A percentile compares a stretch with the other conserved stretches of the same genome.
Conservation (phyloP, 768 basidiomycete genomes). For the Tricholoma bakamatsutake region DNA sequence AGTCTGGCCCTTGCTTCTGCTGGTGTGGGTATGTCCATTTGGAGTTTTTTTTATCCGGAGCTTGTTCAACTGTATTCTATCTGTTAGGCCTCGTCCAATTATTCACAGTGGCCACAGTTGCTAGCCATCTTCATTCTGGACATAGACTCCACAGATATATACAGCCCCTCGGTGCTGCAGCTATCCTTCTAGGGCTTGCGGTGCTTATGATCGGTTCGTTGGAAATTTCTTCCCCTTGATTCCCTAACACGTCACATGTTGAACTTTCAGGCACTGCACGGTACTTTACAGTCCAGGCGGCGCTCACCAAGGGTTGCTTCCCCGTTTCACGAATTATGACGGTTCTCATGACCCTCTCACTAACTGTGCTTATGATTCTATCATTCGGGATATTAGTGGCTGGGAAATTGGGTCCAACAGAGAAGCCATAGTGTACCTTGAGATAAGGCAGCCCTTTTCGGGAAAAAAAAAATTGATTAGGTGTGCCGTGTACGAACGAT, state of each 20-base stretch:
- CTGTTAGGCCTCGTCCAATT: slow-evolving; percentile 17
- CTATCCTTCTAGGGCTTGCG: slow-evolving; percentile 14
- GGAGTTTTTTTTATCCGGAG: background rate
- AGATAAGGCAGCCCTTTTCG: background rate
- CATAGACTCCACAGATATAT: slow-evolving; percentile 18
- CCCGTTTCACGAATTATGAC: slow-evolving; percentile 15
- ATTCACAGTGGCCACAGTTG: slow-evolving; percentile 16
- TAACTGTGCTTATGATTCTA: slow-evolving; percentile 12
- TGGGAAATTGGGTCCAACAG: slow-evolving; percentile 12
- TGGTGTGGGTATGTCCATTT: slow-evolving; percentile 30
- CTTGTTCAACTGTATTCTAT: background rate
- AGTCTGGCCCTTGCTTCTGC: slow-evolving; percentile 46
- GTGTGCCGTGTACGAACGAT: no score
- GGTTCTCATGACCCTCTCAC: slow-evolving; percentile 11
- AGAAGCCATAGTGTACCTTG: background rate
- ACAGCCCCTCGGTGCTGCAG: slow-evolving; percentile 16
- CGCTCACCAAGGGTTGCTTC: slow-evolving; percentile 18
- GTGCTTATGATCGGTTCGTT: slow-evolving; percentile 17
- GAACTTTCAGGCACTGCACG: slow-evolving; percentile 12
- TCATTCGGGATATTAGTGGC: slow-evolving; percentile 16
- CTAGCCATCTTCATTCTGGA: slow-evolving; percentile 4
- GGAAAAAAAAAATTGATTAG: no score
- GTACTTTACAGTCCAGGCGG: slow-evolving; percentile 19
- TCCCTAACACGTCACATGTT: background rate
- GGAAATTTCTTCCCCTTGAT: background rate